Evolutionary conservation across 2,329 filamentous ascomycete species (phyloP).

Genomic region (Leptographium flavum): DNA sequence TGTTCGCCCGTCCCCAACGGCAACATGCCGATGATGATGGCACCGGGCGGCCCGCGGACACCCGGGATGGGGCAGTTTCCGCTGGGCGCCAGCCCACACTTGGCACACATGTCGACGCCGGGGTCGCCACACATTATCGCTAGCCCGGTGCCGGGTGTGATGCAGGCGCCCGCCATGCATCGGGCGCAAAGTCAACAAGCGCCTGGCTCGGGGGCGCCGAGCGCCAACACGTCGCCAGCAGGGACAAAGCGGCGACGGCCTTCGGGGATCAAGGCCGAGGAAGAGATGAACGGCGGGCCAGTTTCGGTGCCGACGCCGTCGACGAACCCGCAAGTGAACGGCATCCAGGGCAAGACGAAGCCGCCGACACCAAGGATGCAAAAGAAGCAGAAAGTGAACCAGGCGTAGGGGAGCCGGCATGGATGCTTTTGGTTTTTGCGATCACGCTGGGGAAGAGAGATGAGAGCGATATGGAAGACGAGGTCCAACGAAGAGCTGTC

Average conservation of each 20-base stretch:
- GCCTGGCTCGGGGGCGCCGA: conserved; percentile 50
- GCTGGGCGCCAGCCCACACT: conserved; percentile 45
- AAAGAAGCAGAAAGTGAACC: conserved; percentile 37
- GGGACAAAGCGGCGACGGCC: conserved; percentile 45
- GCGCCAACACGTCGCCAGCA: conserved; percentile 51
- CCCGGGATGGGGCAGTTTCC: conserved; percentile 43
- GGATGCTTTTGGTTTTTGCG: not conserved
- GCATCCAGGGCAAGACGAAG: conserved; percentile 33
- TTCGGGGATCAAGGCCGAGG: conserved; percentile 42
- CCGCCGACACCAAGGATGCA: conserved; percentile 42
- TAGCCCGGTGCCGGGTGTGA: conserved; percentile 46
- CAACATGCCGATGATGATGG: conserved; percentile 33
- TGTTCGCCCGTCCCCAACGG: conserved; percentile 17
- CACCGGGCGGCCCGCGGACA: conserved; percentile 32
- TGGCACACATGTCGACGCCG: conserved; percentile 44
- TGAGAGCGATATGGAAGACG: too few relatives aligned
- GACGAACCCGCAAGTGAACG: conserved; percentile 34
- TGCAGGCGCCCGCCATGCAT: conserved; percentile 53
- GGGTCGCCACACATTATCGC: conserved; percentile 43
- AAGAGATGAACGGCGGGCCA: conserved; percentile 26
- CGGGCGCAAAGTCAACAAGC: conserved; percentile 55
- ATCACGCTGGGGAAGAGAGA: not conserved
- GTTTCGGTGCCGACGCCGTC: conserved; percentile 33
- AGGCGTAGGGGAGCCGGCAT: not conserved
- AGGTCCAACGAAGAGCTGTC: too few relatives aligned